These are phyloP conservation scores for Kazachstania viticola DNA, from an alignment of 805 yeast species.

Conservation along the genomic window DNA sequence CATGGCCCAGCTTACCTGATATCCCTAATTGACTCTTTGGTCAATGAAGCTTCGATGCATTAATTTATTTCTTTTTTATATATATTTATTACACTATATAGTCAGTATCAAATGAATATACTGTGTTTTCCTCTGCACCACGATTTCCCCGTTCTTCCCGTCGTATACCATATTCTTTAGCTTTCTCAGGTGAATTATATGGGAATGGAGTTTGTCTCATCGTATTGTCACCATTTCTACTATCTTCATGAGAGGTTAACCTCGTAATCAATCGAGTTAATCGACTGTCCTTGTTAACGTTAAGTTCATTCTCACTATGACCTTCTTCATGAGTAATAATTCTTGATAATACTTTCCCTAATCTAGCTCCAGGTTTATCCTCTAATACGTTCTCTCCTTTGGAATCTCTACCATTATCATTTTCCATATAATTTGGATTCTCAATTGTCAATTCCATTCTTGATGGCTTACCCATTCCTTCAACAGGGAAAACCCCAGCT, in stretches of 20 bases:
- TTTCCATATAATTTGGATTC: constrained; percentile 14
- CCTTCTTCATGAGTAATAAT: constrained; percentile 4
- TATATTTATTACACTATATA: not conserved
- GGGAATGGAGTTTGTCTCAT: constrained; percentile 21
- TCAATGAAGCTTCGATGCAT: constrained; percentile 5
- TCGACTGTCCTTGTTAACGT: no score
- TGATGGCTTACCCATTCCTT: constrained; percentile 63
- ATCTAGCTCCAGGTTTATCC: constrained; percentile 25
- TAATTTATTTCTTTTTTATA: not conserved
- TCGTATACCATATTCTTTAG: no score
- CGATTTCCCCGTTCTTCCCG: constrained; percentile 31
- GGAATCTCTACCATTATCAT: no score
- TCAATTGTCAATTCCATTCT: constrained; percentile 50
- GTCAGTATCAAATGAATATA: constrained; percentile 39
- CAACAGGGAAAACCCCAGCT: constrained; percentile 68
- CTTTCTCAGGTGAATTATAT: constrained; percentile 1
- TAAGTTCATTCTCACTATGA: constrained; percentile 2
- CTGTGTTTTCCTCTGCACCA: constrained; percentile 30
- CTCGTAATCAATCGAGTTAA: constrained; percentile 11
- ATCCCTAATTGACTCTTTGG: constrained; percentile 9
- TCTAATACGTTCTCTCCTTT: constrained; percentile 14
- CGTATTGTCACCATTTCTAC: no score
- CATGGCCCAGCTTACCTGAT: constrained; percentile 37
- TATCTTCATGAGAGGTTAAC: no score
- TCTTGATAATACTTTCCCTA: constrained; percentile 24